phyloP scores from a whole-genome alignment of 768 basidiomycete species.

The Megacollybia marginata region DNA sequence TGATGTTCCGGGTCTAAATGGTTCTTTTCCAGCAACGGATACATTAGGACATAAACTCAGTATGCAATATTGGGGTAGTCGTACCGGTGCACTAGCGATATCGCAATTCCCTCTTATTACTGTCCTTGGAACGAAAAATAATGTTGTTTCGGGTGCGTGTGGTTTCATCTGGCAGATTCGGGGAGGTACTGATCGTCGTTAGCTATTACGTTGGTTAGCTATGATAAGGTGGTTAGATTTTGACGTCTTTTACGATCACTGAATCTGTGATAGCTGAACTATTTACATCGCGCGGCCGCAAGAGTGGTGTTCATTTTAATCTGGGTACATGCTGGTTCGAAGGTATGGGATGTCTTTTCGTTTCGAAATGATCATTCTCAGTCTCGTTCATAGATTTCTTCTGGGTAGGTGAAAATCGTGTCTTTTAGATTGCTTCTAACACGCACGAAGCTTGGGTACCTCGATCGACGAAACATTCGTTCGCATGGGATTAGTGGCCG shows the following conservation, averaged over 20 bases:
- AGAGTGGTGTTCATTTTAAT: slow-evolving; percentile 29
- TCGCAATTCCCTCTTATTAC: slow-evolving; percentile 36
- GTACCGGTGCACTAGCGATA: slow-evolving; percentile 24
- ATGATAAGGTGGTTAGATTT: slow-evolving; percentile 8
- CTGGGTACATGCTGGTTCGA: slow-evolving; percentile 25
- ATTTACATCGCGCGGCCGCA: slow-evolving; percentile 30
- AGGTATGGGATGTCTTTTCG: no score
- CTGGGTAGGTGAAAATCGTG: no score
- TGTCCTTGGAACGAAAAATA: slow-evolving; percentile 44
- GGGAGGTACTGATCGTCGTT: background rate
- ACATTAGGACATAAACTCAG: slow-evolving; percentile 4
- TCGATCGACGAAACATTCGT: slow-evolving; percentile 3
- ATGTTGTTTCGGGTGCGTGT: slow-evolving; percentile 31
- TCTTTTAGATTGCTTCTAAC: no score
- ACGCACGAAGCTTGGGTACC: no score
- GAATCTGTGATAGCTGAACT: slow-evolving; percentile 17
- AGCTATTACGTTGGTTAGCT: slow-evolving; percentile 33
- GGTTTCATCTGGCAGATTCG: background rate
- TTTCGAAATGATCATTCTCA: no score
- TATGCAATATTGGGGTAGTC: slow-evolving; percentile 13
- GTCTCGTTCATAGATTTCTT: no score
- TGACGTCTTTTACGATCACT: background rate
- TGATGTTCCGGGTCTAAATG: background rate
- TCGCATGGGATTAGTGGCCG: slow-evolving; percentile 24
- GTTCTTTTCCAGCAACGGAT: slow-evolving; percentile 7